These are phyloP conservation scores for Trametes pubescens DNA, from an alignment of 1,284 basidiomycete species.

Conservation along the genomic window DNA sequence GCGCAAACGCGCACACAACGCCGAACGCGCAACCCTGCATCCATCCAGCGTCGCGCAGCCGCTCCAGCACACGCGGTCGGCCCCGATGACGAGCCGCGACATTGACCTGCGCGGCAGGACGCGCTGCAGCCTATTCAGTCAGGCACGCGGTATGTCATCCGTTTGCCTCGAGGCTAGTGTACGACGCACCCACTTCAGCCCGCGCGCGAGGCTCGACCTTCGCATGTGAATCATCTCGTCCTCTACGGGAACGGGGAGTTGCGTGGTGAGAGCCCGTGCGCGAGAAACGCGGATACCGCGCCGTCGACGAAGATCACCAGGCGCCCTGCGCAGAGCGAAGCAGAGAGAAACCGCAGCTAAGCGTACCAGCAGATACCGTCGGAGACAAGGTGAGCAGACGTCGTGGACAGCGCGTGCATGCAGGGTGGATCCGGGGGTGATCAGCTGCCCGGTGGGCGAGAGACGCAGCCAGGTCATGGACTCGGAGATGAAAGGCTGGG, in stretches of 20 bases:
- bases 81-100: background rate
- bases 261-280: background rate
- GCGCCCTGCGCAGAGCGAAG: background rate
- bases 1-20: background rate
- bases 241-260: background rate
- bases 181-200: conserved; percentile 10
- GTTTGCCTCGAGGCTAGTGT: conserved; percentile 20
- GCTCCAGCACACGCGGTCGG: conserved; percentile 5
- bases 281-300: conserved; percentile 12
- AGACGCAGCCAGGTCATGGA: background rate
- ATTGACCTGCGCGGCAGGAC: background rate
- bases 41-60: conserved; percentile 2
- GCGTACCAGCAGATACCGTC: background rate
- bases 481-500: conserved; percentile 10
- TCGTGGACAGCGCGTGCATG: background rate
- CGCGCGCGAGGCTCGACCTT: background rate
- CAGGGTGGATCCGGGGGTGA: background rate
- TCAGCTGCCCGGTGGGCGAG: conserved; percentile 3
- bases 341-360: background rate
- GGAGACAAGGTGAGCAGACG: too few relatives aligned
- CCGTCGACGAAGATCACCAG: conserved; percentile 10
- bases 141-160: conserved; percentile 10
- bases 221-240: background rate
- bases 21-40: background rate
- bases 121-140: conserved; percentile 3